Conservation (phyloP, 352 stramenopile genomes). For the Blastocystis sp. region DNA sequence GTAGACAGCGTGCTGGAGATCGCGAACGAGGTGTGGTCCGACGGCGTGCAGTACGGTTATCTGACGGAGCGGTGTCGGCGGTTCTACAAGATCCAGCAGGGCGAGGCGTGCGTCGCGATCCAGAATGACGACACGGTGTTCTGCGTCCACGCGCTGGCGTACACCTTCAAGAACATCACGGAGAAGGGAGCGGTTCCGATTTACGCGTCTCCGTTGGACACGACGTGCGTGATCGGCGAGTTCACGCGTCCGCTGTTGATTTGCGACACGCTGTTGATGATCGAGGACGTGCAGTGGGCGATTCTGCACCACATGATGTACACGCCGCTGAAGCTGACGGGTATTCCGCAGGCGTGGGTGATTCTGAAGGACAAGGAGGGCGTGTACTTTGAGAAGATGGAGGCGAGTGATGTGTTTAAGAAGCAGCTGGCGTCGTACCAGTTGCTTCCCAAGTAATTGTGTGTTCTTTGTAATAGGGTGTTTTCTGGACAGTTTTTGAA, state of each 20-base stretch:
- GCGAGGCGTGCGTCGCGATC: slow-evolving; percentile 17
- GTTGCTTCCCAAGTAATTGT: too few species aligned
- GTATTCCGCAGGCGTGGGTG: slow-evolving; percentile 58
- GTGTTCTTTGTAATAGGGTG: too few species aligned
- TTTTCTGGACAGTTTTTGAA: too few species aligned
- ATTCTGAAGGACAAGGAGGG: slow-evolving; percentile 4
- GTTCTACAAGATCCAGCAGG: slow-evolving; percentile 19
- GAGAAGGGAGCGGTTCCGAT: not conserved
- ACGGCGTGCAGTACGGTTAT: slow-evolving; percentile 45
- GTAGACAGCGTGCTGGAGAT: slow-evolving; percentile 38
- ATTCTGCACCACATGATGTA: slow-evolving; percentile 73
- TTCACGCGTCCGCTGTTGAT: slow-evolving; percentile 32
- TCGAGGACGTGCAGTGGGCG: slow-evolving; percentile 31
- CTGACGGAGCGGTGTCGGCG: slow-evolving; percentile 34
- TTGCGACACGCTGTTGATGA: slow-evolving; percentile 48
- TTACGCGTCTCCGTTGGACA: slow-evolving; percentile 19
- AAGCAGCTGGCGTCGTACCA: not conserved
- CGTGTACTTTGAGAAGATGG: slow-evolving; percentile 18
- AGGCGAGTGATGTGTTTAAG: slow-evolving; percentile 30
- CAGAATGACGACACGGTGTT: slow-evolving; percentile 41
- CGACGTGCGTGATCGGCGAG: not conserved
- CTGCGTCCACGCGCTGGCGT: slow-evolving; percentile 48
- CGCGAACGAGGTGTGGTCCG: slow-evolving; percentile 14
- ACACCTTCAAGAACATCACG: slow-evolving; percentile 22
- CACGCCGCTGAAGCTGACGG: slow-evolving; percentile 18